Base-by-base conservation (phyloP, 805 yeast species). In the Saturnispora galanensis region DNA sequence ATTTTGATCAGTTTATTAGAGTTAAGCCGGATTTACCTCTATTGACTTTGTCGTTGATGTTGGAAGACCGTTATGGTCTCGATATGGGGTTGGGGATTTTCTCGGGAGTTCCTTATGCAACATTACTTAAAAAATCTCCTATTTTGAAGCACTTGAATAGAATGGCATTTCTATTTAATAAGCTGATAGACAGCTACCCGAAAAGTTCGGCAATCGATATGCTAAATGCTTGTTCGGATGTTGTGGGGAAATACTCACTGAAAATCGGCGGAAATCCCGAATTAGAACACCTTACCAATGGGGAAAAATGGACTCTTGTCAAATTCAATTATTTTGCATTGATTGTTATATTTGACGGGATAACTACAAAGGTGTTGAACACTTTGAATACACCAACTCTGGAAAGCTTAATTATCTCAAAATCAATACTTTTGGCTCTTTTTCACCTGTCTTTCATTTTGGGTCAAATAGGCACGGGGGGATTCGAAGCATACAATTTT, bases 401-500 rank as follows among this genome's bases (percentile, higher is more conserved):
- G 12, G 2, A 31, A 13, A 9, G 16, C 2, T 39, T 42, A 12
- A 1, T 28, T 6, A 42, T 46, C 13, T 29, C 38, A 7, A 38
- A 44, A 50, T 58, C 10, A 48, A 65, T 32, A 50, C 61, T 21
- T 53, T 63, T 35, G 57, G 55, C 63, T 6, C 58, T 77, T 10
- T 75, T 66, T 53, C 58, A 70, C 48, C 38, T 70, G 41, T 68
- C 74, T 49, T 76, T 71, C 49, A 62, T 79, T 8, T 53, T 77
- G 21, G 68, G 72, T 28, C 63, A 72, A 17, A 70, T 79, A 8
- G 85, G 85, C 0, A 71, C 74, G 18, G 84, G 83, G 4, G 84
- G 84, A 3, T 79, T 79, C 54, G 77, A 76, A 46, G 68, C 75
- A 10, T 81, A 77, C 57, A 77, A 78, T 52, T 81, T 77, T 56